Percentiles rank a stretch among this genome's conserved stretches.
Evolutionary conservation across 768 basidiomycete species (phyloP).

Genomic region (Pleurotus giganteus): DNA sequence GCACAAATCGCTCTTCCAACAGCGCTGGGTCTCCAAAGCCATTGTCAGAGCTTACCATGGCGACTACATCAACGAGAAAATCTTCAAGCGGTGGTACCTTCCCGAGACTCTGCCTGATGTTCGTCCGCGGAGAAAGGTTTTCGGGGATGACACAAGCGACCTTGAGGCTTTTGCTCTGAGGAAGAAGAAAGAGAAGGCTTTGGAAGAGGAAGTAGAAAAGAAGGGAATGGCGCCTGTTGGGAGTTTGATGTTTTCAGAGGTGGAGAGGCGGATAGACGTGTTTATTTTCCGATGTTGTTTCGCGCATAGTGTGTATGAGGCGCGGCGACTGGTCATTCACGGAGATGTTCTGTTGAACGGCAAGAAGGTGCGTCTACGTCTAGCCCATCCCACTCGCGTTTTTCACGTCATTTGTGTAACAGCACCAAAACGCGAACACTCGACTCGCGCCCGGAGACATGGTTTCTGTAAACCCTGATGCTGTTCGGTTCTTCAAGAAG

Average conservation of each 20-base stretch:
- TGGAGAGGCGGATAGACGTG: constrained; percentile 94
- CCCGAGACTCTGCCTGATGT: constrained; percentile 85
- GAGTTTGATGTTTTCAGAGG: constrained; percentile 91
- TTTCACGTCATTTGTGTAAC: constrained; percentile 9
- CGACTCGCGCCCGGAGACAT: constrained; percentile 93
- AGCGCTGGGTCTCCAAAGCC: constrained; percentile 86
- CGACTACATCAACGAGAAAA: constrained; percentile 88
- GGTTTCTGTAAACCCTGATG: constrained; percentile 81
- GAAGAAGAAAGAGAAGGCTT: constrained; percentile 45
- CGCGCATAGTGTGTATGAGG: constrained; percentile 86
- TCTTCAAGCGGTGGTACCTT: constrained; percentile 94
- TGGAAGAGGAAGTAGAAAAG: constrained; percentile 49
- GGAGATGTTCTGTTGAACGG: constrained; percentile 90
- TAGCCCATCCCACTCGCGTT: not conserved
- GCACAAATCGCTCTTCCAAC: constrained; percentile 74
- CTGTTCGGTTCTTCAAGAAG: constrained; percentile 68
- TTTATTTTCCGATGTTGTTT: constrained; percentile 90
- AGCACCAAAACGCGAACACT: constrained; percentile 86
- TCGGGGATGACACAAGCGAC: constrained; percentile 41
- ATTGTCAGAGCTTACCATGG: constrained; percentile 94
- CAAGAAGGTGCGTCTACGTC: constrained; percentile 58
- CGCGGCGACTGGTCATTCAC: constrained; percentile 80
- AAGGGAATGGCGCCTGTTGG: constrained; percentile 86
- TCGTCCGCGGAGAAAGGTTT: constrained; percentile 52
- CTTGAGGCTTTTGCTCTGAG: constrained; percentile 62